Evolutionary conservation across 257 asterid genomes (phyloP), one percentile per base, ranked within the genome.

Genomic region (Rauvolfia tetraphylla): DNA sequence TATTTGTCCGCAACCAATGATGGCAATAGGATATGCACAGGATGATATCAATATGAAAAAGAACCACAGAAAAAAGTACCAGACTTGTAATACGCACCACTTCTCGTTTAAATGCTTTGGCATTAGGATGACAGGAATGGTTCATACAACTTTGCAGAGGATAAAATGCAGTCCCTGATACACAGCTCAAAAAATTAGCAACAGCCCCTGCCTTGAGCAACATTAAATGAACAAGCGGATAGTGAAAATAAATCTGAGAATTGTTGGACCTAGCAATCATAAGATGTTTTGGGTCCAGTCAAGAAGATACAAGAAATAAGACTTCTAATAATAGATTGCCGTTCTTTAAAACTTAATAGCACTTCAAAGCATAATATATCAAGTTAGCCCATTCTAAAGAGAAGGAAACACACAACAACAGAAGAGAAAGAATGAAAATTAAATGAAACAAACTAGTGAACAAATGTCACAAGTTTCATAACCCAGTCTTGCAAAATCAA

Each of bases 91-190:
- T 48, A 73, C 83, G 17, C 79, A 95, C 98, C 98, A 90, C 95
- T 61, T 95, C 98, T 34, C 96, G 82, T 81, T 95, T 95, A 62
- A 90, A 95, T 53, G 99, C 97, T 86, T 83, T 95, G 38, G 96
- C 96, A 81, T 93, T 93, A 53, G 98, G 99, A 82, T 76, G 58
- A 80, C 99, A 95, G 0, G 97, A 92, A 86, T 95, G 99, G 76
- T 95, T 95, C 89, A 92, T 91, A 79, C 98, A 95, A 71, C 99
- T 92, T 85, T 91, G 99, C 78, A 95, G 49, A 57, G 98, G 98
- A 82, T 84, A 91, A 86, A 95, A 95, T 17, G 97, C 96, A 67
- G 96, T 87, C 70, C 99, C 98, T 95, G 84, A 79, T 34, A 82
- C 79, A 86, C 78, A 86, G 73, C 66, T 44, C 68, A 5, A 67